These are phyloP conservation scores for Onygenales sp. DNA, from an alignment of 2,329 filamentous ascomycete species.

Conservation along the genomic window DNA sequence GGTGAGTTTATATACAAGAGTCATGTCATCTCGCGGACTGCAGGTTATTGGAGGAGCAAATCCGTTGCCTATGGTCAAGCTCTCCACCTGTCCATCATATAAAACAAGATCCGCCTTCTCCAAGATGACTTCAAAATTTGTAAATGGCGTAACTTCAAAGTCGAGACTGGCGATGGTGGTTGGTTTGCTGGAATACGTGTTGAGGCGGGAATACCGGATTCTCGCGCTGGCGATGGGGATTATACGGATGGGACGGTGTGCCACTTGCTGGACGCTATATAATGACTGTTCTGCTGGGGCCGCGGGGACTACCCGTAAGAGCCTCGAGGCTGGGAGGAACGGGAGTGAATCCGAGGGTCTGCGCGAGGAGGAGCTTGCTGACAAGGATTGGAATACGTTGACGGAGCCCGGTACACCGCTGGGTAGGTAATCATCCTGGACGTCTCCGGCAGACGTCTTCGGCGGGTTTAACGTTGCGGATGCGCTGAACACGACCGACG, in stretches of 20 bases:
- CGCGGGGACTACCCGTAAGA: conserved; percentile 47
- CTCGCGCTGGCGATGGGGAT: conserved; percentile 48
- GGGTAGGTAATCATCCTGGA: conserved; percentile 44
- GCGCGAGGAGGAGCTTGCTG: conserved; percentile 34
- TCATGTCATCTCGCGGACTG: conserved; percentile 47
- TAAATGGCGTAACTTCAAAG: conserved; percentile 45
- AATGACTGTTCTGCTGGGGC: conserved; percentile 39
- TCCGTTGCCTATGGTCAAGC: conserved; percentile 28
- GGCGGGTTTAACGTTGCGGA: conserved; percentile 37
- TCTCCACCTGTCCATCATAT: conserved; percentile 38
- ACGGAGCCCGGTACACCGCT: conserved; percentile 46
- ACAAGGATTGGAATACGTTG: conserved; percentile 49
- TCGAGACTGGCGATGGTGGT: conserved; percentile 45
- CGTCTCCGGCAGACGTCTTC: conserved; percentile 26
- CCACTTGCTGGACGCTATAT: conserved; percentile 45
- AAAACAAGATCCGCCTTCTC: conserved; percentile 39
- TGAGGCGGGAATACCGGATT: conserved; percentile 44
- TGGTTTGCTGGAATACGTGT: conserved; percentile 32
- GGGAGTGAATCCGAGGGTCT: conserved; percentile 34
- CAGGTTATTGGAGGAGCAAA: conserved; percentile 31
- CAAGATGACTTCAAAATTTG: conserved; percentile 41
- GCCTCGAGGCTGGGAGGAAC: conserved; percentile 48
- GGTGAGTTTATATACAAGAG: conserved; percentile 45
- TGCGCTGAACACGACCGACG: conserved; percentile 46
- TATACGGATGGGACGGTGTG: conserved; percentile 44